These are phyloP conservation scores for Colletotrichum viniferum DNA, from an alignment of 2,329 filamentous ascomycete genomes.

Conservation along the genomic window DNA sequence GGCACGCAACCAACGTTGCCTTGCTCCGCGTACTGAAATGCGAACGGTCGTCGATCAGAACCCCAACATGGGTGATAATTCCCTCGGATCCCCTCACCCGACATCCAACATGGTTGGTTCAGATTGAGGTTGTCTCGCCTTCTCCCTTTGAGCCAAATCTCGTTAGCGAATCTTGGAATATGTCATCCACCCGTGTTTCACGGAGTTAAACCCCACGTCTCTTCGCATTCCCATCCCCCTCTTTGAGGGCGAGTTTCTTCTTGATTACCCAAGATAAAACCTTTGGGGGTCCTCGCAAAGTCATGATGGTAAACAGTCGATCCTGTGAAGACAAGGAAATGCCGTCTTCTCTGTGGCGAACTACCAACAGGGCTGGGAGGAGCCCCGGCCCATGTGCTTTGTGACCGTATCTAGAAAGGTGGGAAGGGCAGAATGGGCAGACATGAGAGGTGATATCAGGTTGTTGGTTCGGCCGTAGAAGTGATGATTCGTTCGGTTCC, in stretches of 20 bases:
- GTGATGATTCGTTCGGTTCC: background rate
- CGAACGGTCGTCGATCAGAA: background rate
- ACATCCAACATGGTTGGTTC: background rate
- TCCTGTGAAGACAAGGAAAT: background rate
- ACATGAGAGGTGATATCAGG: background rate
- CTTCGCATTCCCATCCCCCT: background rate
- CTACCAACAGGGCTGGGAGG: background rate
- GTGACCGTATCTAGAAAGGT: background rate
- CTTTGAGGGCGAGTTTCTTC: background rate
- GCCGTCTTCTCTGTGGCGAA: background rate
- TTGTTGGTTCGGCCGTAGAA: background rate
- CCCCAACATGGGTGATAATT: background rate
- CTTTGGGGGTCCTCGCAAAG: background rate
- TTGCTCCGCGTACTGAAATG: background rate
- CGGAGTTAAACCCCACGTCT: background rate
- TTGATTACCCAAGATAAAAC: background rate
- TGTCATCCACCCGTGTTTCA: background rate
- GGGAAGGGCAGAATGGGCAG: background rate
- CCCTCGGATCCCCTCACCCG: background rate
- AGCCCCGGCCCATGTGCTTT: background rate
- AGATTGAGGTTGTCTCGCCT: background rate
- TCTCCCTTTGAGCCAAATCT: background rate
- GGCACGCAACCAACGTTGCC: background rate
- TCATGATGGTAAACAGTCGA: background rate
- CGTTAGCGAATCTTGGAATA: background rate